A percentile compares a stretch with the other conserved stretches of the same genome.
These are phyloP conservation scores for Thamnidium elegans DNA, from an alignment of 192 early-diverging fungal genomes.

Conservation along the genomic window DNA sequence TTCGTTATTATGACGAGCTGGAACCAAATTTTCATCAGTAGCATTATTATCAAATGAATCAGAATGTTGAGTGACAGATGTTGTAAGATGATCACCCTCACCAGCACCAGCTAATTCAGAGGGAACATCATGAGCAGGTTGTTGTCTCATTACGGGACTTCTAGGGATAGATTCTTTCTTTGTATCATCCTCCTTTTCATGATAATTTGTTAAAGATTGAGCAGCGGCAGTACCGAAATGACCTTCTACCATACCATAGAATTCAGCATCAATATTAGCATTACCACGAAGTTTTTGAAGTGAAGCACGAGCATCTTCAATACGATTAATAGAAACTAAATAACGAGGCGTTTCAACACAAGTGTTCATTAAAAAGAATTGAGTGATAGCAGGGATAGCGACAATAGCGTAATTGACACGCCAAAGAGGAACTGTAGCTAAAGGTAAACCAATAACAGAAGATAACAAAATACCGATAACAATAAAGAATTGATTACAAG, in stretches of 20 bases:
- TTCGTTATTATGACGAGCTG: neutral
- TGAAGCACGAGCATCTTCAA: constrained; percentile 55
- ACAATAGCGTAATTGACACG: constrained; percentile 66
- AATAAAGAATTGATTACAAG: constrained; percentile 73
- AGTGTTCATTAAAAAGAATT: constrained; percentile 58
- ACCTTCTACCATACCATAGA: constrained; percentile 56
- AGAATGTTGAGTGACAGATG: neutral
- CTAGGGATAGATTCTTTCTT: constrained; percentile 12
- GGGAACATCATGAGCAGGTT: neutral
- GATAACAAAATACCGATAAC: constrained; percentile 75
- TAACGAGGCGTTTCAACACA: constrained; percentile 78
- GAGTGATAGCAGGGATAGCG: constrained; percentile 54
- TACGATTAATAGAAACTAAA: constrained; percentile 60
- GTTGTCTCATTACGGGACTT: neutral
- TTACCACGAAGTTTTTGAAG: constrained; percentile 55
- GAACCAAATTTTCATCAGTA: neutral
- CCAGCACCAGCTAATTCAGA: neutral
- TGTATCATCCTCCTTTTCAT: constrained; percentile 5
- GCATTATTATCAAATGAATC: neutral
- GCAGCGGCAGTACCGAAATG: constrained; percentile 13
- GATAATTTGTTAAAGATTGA: neutral
- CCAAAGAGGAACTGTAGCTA: constrained; percentile 64
- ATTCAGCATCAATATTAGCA: constrained; percentile 57
- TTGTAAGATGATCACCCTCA: neutral
- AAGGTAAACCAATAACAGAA: constrained; percentile 60